Base-by-base conservation (phyloP, 83 land plant genomes). In the Thuja plicata region DNA sequence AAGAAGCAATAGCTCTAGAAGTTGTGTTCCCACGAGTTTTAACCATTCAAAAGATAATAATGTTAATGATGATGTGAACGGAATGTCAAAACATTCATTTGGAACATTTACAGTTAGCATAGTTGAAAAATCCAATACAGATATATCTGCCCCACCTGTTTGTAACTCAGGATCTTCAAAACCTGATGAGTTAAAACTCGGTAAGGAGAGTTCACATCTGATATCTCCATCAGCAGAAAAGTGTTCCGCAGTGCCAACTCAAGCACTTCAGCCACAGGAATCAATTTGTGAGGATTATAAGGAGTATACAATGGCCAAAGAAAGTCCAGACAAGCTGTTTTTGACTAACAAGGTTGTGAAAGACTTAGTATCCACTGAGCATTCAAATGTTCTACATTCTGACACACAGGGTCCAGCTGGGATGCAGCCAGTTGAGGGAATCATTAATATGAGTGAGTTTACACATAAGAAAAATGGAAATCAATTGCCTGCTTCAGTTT, bases 1-100 rank as follows among this genome's bases (percentile, higher is more conserved):
- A 54, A 84, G 60, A 52, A 84, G 62, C 86, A 84, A 46, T 55
- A 46, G 34, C n/a, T 83, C 85, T 48, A 83, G 50, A 80, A 79
- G 21, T 40, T 41, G 46, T 40, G 41, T 41, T 41, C 84, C 30
- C 24, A 10, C 19, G 34, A n/a, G 50, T 83, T 83, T 13, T 83
- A 83, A 30, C 3, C n/a, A 43, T 82, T 46, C 48, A n/a, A 82
- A 46, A 7, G 54, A 82, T 45, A 19, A 40, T 82, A 40, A 82
- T 82, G 24, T 50, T 1, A n/a, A 27, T 82, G 30, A 41, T 45
- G 55, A 27, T 52, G 54, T n/a, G 55, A 27, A 83, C 24, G 54
- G 35, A n/a, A n/a, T 32, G 3, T 84, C 52, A 6, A 52, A 84
- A 84, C 62, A 16, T 50, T 84, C 86, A 50, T 32, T 38, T 84